Percentiles rank a stretch among this genome's conserved stretches.
These are phyloP conservation scores for Saccharomyces hybrid DNA, from an alignment of 1,139 yeast species.

Conservation along the genomic window DNA sequence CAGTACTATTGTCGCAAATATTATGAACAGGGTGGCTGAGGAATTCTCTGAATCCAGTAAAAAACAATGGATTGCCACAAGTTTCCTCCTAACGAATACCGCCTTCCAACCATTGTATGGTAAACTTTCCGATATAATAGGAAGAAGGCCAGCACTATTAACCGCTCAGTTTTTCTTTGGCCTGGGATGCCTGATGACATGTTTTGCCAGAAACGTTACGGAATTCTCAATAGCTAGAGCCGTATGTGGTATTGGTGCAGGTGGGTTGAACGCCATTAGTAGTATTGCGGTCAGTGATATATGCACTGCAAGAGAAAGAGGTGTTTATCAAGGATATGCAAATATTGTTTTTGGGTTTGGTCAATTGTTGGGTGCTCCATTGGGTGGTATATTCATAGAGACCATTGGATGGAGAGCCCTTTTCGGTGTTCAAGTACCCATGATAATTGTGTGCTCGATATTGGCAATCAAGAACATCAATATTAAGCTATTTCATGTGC, in stretches of 20 bases:
- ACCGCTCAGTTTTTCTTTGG: constrained; percentile 41
- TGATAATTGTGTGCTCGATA: constrained; percentile 41
- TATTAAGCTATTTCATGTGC: constrained; percentile 28
- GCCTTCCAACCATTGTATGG: constrained; percentile 67
- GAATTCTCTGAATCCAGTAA: constrained; percentile 50
- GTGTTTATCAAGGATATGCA: constrained; percentile 47
- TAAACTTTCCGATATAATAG: constrained; percentile 46
- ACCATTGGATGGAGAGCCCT: constrained; percentile 74
- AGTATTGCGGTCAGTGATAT: constrained; percentile 44
- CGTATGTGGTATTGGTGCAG: constrained; percentile 46
- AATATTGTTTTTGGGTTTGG: constrained; percentile 59
- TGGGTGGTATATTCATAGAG: constrained; percentile 68
- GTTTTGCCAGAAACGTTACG: constrained; percentile 36
- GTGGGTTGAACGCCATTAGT: constrained; percentile 42
- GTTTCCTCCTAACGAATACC: constrained; percentile 52
- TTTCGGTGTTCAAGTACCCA: constrained; percentile 55
- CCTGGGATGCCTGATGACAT: constrained; percentile 37
- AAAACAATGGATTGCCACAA: constrained; percentile 60
- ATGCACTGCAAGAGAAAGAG: constrained; percentile 42
- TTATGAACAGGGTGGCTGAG: constrained; percentile 54
- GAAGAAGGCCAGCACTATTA: constrained; percentile 39
- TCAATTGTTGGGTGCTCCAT: constrained; percentile 61
- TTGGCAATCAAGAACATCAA: constrained; percentile 25
- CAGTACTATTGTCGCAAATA: constrained; percentile 57
- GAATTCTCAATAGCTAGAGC: constrained; percentile 42